These are phyloP conservation scores for Tulasnella sp. DNA, from an alignment of 768 basidiomycete genomes.

Conservation along the genomic window DNA sequence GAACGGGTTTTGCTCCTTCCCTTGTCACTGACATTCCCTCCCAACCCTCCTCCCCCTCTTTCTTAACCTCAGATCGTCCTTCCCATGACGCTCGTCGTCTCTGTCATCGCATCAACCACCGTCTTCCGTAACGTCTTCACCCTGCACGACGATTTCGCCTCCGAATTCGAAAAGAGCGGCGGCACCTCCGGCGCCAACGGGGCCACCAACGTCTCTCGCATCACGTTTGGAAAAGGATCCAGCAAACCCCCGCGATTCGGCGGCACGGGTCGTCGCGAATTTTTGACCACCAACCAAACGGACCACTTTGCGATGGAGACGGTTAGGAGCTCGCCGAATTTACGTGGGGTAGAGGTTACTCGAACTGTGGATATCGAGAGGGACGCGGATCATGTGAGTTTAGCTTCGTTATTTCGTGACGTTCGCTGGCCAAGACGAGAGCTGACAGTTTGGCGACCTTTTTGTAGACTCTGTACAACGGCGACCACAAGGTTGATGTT, in stretches of 20 bases:
- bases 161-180: background rate
- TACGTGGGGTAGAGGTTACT: background rate
- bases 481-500: background rate
- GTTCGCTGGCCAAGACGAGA: background rate
- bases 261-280: background rate
- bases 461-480: background rate
- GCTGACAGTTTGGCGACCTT: background rate
- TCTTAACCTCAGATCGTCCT: slow-evolving; percentile 12
- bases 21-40: background rate
- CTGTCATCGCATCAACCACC: slow-evolving; percentile 15
- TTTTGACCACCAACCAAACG: background rate
- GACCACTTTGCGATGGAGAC: background rate
- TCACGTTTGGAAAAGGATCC: slow-evolving; percentile 6
- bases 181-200: background rate
- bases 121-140: slow-evolving; percentile 20
- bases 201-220: background rate
- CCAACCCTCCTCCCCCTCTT: background rate
- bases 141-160: slow-evolving; percentile 17
- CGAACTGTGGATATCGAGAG: background rate
- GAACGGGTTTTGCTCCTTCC: background rate
- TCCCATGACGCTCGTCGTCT: slow-evolving; percentile 17
- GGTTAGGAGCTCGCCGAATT: background rate
- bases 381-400: background rate
- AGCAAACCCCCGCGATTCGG: background rate
- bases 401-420: background rate